Conservation (phyloP, 176 grass and related monocot genomes). For the Ampelocalamus luodianensis region DNA sequence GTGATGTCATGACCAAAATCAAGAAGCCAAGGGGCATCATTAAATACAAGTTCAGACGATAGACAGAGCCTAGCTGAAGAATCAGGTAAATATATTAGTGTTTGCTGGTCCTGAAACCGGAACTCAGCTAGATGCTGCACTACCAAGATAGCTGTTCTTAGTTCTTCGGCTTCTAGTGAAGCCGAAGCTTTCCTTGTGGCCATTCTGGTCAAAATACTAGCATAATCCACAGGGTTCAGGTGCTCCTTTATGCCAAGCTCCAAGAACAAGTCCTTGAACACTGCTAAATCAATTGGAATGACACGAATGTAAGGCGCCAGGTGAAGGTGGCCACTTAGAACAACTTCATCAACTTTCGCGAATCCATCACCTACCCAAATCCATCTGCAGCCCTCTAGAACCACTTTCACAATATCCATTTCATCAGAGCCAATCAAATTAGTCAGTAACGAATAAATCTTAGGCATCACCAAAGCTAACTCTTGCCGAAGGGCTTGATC, state of each 20-base stretch:
- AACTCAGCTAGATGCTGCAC: slow-evolving; percentile 90
- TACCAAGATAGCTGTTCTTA: slow-evolving; percentile 77
- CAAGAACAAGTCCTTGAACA: slow-evolving; percentile 92
- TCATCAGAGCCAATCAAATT: slow-evolving; percentile 92
- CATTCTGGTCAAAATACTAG: slow-evolving; percentile 85
- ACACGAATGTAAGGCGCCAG: slow-evolving; percentile 91
- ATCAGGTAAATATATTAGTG: slow-evolving; percentile 74
- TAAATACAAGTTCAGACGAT: slow-evolving; percentile 91
- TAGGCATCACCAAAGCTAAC: slow-evolving; percentile 90
- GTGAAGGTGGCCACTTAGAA: slow-evolving; percentile 92
- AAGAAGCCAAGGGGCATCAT: slow-evolving; percentile 96
- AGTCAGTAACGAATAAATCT: slow-evolving; percentile 85
- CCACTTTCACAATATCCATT: slow-evolving; percentile 96
- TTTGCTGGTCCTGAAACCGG: slow-evolving; percentile 78
- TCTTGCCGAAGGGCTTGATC: slow-evolving; percentile 85
- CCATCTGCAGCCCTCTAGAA: slow-evolving; percentile 93
- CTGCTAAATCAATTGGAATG: slow-evolving; percentile 94
- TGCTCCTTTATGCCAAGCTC: slow-evolving; percentile 93
- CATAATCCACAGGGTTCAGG: slow-evolving; percentile 76
- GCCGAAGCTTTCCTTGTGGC: slow-evolving; percentile 69
- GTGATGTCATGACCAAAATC: slow-evolving; percentile 62
- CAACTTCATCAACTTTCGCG: slow-evolving; percentile 89
- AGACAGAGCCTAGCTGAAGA: slow-evolving; percentile 78
- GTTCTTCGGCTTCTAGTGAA: slow-evolving; percentile 77
- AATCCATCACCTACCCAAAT: slow-evolving; percentile 99